These are phyloP conservation scores for Neurospora hispaniola DNA, from an alignment of 495 filamentous ascomycete species.

Conservation along the genomic window DNA sequence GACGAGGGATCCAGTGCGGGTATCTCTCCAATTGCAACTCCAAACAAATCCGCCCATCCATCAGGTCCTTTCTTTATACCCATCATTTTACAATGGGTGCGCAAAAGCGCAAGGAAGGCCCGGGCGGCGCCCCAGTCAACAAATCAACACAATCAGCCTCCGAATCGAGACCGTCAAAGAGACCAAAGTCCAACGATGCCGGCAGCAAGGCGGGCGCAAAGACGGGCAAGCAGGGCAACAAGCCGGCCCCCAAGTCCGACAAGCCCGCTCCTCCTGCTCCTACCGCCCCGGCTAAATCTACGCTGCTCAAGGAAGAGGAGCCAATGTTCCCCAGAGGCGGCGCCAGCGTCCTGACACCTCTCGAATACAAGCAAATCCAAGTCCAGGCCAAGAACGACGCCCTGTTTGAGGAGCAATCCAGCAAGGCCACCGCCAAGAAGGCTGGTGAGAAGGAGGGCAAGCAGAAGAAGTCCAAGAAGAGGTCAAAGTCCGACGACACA, in stretches of 20 bases:
- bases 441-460: constrained; percentile 28
- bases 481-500: constrained; percentile 45
- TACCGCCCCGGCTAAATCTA: constrained; percentile 13
- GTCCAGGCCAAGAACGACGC: constrained; percentile 88
- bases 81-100: constrained; percentile 25
- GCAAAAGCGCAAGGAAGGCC: constrained; percentile 38
- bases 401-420: constrained; percentile 73
- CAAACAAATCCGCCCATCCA: not conserved
- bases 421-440: constrained; percentile 28
- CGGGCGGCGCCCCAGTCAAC: constrained; percentile 26
- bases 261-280: constrained; percentile 14
- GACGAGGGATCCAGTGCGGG: constrained; percentile 5
- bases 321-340: constrained; percentile 86
- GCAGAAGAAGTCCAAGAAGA: constrained; percentile 42
- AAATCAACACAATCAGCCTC: constrained; percentile 24
- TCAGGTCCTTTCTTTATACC: not conserved
- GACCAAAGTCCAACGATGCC: constrained; percentile 30
- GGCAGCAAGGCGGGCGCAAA: constrained; percentile 3
- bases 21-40: constrained; percentile 14
- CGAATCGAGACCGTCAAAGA: constrained; percentile 32
- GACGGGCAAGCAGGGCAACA: not conserved
- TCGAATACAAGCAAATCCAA: constrained; percentile 94
- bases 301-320: constrained; percentile 59
- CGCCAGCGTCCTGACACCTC: constrained; percentile 76
- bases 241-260: constrained; percentile 9